Percentiles rank a stretch among this genome's conserved stretches.
phyloP scores from a whole-genome alignment of 257 asterid species.

The Capsicum chinense region DNA sequence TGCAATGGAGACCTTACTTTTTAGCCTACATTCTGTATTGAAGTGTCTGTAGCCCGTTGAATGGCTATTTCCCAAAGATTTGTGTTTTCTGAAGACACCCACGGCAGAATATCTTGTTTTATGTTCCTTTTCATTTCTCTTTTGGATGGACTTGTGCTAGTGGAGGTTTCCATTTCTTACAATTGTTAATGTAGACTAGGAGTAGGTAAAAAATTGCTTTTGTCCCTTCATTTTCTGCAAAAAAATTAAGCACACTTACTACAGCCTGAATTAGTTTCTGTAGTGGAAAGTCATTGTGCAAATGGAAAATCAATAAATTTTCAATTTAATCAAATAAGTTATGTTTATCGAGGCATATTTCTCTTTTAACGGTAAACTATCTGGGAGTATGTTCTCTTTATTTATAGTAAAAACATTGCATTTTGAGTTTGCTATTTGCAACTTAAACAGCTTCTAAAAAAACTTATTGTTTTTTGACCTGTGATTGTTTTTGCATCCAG shows the following conservation, averaged over 20 bases:
- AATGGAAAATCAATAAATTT: not conserved
- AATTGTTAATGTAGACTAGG: not conserved
- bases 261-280: not conserved
- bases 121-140: not conserved
- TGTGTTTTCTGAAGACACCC: constrained; percentile 11
- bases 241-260: not conserved
- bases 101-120: not conserved
- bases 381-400: not conserved
- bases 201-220: not conserved
- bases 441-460: not conserved
- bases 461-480: not conserved
- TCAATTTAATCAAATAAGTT: not conserved
- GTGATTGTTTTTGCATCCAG: constrained; percentile 43
- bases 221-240: not conserved
- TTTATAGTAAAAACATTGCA: not conserved
- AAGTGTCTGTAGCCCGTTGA: not conserved
- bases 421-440: not conserved
- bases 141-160: not conserved
- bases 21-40: not conserved
- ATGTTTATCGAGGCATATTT: not conserved
- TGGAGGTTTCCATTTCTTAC: not conserved
- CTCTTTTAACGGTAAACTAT: not conserved
- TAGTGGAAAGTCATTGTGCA: constrained; percentile 11
- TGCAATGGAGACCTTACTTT: not conserved
- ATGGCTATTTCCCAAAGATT: not conserved